Base-by-base conservation (phyloP, 139 green algal species). In the Chlorella sp. region DNA sequence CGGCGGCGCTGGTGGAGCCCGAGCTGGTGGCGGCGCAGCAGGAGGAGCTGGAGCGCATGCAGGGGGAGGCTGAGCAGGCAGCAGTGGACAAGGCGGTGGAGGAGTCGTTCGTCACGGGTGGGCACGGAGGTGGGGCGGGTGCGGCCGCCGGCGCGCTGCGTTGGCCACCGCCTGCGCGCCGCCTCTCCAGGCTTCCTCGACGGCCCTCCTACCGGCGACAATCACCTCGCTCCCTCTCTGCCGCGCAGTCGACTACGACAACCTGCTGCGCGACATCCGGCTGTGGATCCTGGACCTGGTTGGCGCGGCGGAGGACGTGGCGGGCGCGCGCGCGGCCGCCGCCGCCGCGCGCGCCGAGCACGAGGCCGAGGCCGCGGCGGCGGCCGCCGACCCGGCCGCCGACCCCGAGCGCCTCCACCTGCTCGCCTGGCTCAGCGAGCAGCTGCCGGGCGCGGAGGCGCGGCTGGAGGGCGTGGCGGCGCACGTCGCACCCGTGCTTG, bases 211-310 rank as follows among this genome's bases (percentile, higher is more conserved):
- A 40, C 45, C 69, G 27, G 79, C 56, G 19, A 55, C 27, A 14
- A 17, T 85, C 42, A n/a, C 48, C 3, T 73, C 65, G 4, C n/a
- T n/a, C n/a, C n/a, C n/a, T n/a, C n/a, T n/a, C n/a, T n/a, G n/a
- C n/a, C n/a, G n/a, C n/a, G n/a, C n/a, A n/a, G 69, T 68, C 5
- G 65, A 73, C 62, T 82, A 85, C 50, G 79, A 85, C 46, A 42
- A 77, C 60, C 59, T 85, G 55, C 67, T 85, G 41, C 74, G 79
- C 11, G 79, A 85, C 51, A 74, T 85, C 33, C 66, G 74, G 38
- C 58, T 81, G 35, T 85, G 79, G 79, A 55, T 76, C 3, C 68
- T 53, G 5, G 79, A 85, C 55, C 35, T 85, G 60, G 45, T 51
- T 19, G 79, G 56, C 9, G 43, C 79, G 0, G 31, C 40, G 36